Conservation (phyloP, 2,329 filamentous ascomycete species). For the Neonectria neomacrospora region DNA sequence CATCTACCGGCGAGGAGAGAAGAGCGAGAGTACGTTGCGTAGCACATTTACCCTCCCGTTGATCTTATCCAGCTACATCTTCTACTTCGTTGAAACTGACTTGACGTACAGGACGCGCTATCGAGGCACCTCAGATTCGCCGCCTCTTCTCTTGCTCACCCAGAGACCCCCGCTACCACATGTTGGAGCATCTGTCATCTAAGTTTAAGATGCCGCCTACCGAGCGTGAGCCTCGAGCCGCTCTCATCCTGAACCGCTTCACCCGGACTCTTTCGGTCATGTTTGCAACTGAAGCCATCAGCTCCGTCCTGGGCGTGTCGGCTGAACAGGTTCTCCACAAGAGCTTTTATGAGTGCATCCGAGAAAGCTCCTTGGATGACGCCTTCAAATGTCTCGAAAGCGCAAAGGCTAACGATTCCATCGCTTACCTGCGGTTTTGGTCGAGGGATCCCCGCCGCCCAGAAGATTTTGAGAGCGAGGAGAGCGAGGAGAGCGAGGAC, state of each 20-base stretch:
- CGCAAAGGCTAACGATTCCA: constrained; percentile 90
- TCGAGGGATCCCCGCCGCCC: constrained; percentile 77
- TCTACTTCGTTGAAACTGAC: constrained; percentile 24
- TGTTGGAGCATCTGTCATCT: constrained; percentile 85
- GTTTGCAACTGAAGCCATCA: constrained; percentile 83
- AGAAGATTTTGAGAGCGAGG: constrained; percentile 59
- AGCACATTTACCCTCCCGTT: neutral
- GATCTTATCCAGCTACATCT: neutral
- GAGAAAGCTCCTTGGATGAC: constrained; percentile 79
- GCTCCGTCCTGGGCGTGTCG: constrained; percentile 78
- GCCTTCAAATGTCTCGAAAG: constrained; percentile 83
- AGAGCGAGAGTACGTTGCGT: constrained; percentile 75
- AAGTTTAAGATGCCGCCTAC: constrained; percentile 76
- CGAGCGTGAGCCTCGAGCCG: constrained; percentile 82
- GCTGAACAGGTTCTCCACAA: constrained; percentile 76
- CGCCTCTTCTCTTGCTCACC: constrained; percentile 84
- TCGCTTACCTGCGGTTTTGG: constrained; percentile 88
- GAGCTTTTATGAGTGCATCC: constrained; percentile 90
- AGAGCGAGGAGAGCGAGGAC: constrained; percentile 56
- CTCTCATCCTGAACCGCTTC: constrained; percentile 87
- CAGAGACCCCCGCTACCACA: constrained; percentile 86
- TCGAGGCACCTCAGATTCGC: constrained; percentile 81
- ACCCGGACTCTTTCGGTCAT: constrained; percentile 85
- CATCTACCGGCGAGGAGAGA: constrained; percentile 75
- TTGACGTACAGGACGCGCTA: constrained; percentile 70